These are phyloP conservation scores for Penicillium macrosclerotiorum DNA, from an alignment of 495 filamentous ascomycete genomes.

Conservation along the genomic window DNA sequence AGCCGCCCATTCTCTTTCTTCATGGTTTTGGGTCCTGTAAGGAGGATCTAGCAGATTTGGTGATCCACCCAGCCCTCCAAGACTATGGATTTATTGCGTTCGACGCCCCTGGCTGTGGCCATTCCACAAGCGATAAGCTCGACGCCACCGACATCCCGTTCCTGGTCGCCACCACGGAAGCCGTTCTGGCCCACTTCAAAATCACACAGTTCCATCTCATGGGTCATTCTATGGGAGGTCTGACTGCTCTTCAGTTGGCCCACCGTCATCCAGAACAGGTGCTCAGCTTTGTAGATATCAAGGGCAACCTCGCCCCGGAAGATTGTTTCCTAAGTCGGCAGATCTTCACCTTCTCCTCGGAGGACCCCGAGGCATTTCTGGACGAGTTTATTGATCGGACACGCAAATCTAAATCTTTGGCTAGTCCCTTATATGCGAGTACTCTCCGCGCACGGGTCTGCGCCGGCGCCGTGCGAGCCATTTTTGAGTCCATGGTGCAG, in stretches of 20 bases:
- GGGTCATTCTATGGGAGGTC: constrained; percentile 32
- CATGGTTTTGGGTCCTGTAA: constrained; percentile 34
- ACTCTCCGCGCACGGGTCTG: constrained; percentile 20
- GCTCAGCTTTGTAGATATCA: constrained; percentile 32
- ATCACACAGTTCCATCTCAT: constrained; percentile 25
- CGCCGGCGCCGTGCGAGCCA: constrained; percentile 16
- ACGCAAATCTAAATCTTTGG: constrained; percentile 10
- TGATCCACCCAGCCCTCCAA: constrained; percentile 14
- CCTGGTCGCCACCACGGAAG: constrained; percentile 24
- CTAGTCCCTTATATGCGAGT: constrained; percentile 24
- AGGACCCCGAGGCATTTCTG: constrained; percentile 21
- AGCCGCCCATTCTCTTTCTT: constrained; percentile 24
- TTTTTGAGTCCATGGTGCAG: constrained; percentile 30
- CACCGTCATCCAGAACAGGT: constrained; percentile 11
- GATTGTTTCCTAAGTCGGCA: constrained; percentile 33
- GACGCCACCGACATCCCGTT: constrained; percentile 27
- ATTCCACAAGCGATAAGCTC: constrained; percentile 16
- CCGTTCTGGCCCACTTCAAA: constrained; percentile 17
- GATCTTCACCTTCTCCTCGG: constrained; percentile 21
- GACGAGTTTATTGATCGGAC: constrained; percentile 24
- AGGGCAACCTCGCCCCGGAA: constrained; percentile 31
- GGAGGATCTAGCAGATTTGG: constrained; percentile 28
- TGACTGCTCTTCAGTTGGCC: constrained; percentile 24
- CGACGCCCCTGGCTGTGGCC: constrained; percentile 29
- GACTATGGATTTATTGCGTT: constrained; percentile 25